These are phyloP conservation scores for Diospyros kaki DNA, from an alignment of 148 eudicot genomes.

Conservation along the genomic window DNA sequence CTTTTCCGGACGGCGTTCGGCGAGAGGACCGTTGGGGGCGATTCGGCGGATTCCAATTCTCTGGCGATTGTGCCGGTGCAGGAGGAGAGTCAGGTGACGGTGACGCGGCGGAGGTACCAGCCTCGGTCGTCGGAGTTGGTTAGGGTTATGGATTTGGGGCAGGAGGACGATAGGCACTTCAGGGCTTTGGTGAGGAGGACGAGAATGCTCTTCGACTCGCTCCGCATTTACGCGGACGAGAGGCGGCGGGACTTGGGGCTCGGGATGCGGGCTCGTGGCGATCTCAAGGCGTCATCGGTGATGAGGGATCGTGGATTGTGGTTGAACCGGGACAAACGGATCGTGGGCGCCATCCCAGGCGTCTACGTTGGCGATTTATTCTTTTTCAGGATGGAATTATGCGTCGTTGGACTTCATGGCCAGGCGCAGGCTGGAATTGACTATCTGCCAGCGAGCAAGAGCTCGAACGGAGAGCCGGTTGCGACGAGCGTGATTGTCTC, in stretches of 20 bases:
- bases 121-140: constrained; percentile 68
- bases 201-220: constrained; percentile 60
- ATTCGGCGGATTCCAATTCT: constrained; percentile 27
- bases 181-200: constrained; percentile 56
- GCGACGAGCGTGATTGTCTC: constrained; percentile 88
- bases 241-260: constrained; percentile 22
- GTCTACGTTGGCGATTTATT: constrained; percentile 75
- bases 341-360: constrained; percentile 86
- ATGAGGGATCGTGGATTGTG: constrained; percentile 68
- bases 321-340: constrained; percentile 72
- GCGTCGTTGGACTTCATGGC: constrained; percentile 86
- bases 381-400: constrained; percentile 76
- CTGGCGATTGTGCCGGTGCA: constrained; percentile 58
- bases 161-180: constrained; percentile 50
- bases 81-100: constrained; percentile 13
- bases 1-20: constrained; percentile 35
- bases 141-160: constrained; percentile 46
- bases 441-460: constrained; percentile 60
- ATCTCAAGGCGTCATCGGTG: constrained; percentile 50
- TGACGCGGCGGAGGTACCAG: constrained; percentile 16
- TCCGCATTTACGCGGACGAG: constrained; percentile 54
- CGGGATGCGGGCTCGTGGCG: constrained; percentile 51
- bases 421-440: constrained; percentile 88
- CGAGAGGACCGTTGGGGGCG: constrained; percentile 13
- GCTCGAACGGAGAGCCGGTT: constrained; percentile 84